Evolutionary conservation across 2,329 filamentous ascomycete genomes (phyloP), one percentile per base, ranked within the genome.

Genomic region (Trichoderma hamatum): DNA sequence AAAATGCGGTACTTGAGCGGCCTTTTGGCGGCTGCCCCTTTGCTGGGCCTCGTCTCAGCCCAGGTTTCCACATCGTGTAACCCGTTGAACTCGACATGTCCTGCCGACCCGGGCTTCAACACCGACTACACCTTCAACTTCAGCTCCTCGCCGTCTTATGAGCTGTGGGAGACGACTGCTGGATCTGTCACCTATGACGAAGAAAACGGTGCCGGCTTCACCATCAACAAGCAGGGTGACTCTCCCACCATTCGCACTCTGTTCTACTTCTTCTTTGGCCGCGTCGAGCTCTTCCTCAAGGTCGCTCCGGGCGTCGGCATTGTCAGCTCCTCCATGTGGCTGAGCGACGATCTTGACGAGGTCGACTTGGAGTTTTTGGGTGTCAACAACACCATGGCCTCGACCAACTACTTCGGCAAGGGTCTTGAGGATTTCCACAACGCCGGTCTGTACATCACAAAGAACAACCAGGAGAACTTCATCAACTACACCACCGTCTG

Each of bases 341-440:
- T 96, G 72, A 95, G 91, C 62, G 91, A 96, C 73, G 90, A 94
- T 74, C 85, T 95, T 16, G 94, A 97, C 77, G 93, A 97, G 80
- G 89, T 97, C 51, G 94, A 97, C 76, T 95, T 92, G 88, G 92
- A 96, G 77, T 92, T 92, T 76, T 85, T 93, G 69, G 92, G 92
- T 56, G 85, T 85, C 68, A 90, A 92, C 75, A 80, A 82, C 67
- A 87, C 84, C 19, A 80, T 84, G 39, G 90, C 87, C 10, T 85
- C 92, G 74, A 90, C 88, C 73, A 94, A 95, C 82, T 95, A 90
- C 81, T 95, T 92, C 74, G 90, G 92, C 78, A 93, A 94, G 82
- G 92, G 91, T 60, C 83, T 80, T 82, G 82, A 88, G 80, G 78
- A 91, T 83, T 76, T 83, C 80, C 84, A 88, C 74, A 89, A 91